phyloP scores from a whole-genome alignment of 768 basidiomycete genomes.

The Rhodotorula graminis region DNA sequence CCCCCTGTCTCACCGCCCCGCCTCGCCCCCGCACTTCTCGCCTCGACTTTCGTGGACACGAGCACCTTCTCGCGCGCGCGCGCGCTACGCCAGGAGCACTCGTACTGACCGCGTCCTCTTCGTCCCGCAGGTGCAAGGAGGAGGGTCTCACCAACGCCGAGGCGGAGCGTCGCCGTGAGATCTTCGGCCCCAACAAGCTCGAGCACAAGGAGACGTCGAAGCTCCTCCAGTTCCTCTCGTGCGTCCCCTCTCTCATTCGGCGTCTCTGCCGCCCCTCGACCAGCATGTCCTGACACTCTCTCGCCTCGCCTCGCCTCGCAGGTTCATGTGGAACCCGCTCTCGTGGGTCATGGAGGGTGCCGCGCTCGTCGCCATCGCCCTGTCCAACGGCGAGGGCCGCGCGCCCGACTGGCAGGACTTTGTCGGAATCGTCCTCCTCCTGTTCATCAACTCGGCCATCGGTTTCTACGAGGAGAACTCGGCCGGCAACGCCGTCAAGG shows the following conservation, averaged over 20 bases:
- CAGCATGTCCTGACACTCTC: neutral
- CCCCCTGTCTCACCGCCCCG: neutral
- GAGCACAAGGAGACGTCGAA: slow-evolving; percentile 85
- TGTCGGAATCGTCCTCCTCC: slow-evolving; percentile 84
- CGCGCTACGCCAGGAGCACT: too few relatives aligned
- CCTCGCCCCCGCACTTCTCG: neutral
- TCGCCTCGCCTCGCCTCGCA: neutral
- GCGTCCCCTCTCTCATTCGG: slow-evolving; percentile 15
- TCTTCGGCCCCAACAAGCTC: slow-evolving; percentile 95
- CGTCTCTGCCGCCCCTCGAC: slow-evolving; percentile 61
- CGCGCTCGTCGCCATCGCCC: slow-evolving; percentile 84
- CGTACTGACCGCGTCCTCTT: neutral
- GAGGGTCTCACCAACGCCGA: slow-evolving; percentile 71
- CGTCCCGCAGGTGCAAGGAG: slow-evolving; percentile 58
- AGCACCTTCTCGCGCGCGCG: too few relatives aligned
- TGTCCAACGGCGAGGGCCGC: slow-evolving; percentile 80
- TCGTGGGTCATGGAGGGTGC: slow-evolving; percentile 98
- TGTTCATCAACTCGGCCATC: slow-evolving; percentile 87
- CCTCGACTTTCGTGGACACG: too few relatives aligned
- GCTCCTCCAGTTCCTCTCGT: slow-evolving; percentile 59
- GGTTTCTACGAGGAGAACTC: slow-evolving; percentile 98
- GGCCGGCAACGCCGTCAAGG: slow-evolving; percentile 98
- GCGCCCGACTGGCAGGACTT: slow-evolving; percentile 98
- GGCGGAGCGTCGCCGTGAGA: slow-evolving; percentile 72
- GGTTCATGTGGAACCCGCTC: slow-evolving; percentile 99